These are phyloP conservation scores for Fusarium xylarioides DNA, from an alignment of 2,329 filamentous ascomycete genomes.

Conservation along the genomic window DNA sequence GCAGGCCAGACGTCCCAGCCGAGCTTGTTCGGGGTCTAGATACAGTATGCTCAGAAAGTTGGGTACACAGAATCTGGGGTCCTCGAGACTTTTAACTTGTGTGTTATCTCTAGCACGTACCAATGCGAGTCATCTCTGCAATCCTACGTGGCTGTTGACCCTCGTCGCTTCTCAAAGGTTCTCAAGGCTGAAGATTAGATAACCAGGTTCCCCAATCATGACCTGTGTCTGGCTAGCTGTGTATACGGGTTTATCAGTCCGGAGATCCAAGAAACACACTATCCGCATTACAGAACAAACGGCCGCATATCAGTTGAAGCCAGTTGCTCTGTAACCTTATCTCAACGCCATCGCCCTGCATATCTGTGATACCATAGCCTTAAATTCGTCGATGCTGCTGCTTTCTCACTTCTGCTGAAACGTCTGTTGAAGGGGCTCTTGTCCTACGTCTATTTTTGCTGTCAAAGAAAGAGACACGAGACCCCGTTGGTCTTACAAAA, in stretches of 20 bases:
- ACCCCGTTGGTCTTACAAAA: neutral
- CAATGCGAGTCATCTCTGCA: slow-evolving; percentile 26
- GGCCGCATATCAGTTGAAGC: slow-evolving; percentile 37
- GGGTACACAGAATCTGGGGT: neutral
- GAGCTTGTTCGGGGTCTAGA: neutral
- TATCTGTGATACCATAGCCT: slow-evolving; percentile 26
- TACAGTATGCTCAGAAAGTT: neutral
- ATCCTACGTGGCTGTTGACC: slow-evolving; percentile 30
- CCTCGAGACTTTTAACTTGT: neutral
- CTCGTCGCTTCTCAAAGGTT: slow-evolving; percentile 25
- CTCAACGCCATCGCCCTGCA: slow-evolving; percentile 27
- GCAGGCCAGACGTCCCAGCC: neutral
- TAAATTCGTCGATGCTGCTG: slow-evolving; percentile 36
- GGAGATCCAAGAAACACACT: slow-evolving; percentile 36
- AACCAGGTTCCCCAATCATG: slow-evolving; percentile 39
- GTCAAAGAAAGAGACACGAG: slow-evolving; percentile 29
- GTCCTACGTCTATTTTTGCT: slow-evolving; percentile 18
- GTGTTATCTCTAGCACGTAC: slow-evolving; percentile 23
- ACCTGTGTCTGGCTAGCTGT: slow-evolving; percentile 25
- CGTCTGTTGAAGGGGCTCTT: neutral
- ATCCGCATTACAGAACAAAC: slow-evolving; percentile 34
- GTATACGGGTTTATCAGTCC: slow-evolving; percentile 33
- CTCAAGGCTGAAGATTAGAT: slow-evolving; percentile 40
- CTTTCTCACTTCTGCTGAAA: neutral
- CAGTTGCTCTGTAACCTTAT: slow-evolving; percentile 35